Base-by-base conservation (phyloP, 441 rosid species). In the Hura crepitans region DNA sequence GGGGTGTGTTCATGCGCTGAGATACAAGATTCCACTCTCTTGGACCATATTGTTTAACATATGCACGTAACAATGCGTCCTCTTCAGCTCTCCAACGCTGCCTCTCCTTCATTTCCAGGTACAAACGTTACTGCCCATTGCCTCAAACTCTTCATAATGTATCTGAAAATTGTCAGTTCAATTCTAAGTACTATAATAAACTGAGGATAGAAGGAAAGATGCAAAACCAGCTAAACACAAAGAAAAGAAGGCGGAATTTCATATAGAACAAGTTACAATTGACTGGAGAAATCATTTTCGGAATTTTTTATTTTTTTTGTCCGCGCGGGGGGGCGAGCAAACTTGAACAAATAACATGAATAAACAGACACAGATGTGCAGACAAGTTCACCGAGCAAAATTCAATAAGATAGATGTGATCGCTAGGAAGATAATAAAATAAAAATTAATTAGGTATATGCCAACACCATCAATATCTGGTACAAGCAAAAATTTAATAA, bases 21-120 rank as follows among this genome's bases (percentile, higher is more conserved):
- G 97, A 89, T 4, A 92, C 93, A 53, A 90, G 96, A 74, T 88
- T 87, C 99, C 99, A 95, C 82, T 95, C 99, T 75, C 95, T 89
- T 0, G 96, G 93, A 67, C 97, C 99, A 74, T 90, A 90, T 71
- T 90, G 97, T 72, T 90, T 92, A 45, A 95, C 99, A 64, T 95
- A 95, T 13, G 97, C 85, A 70, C 91, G 86, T 80, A 95, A 74
- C 49, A 95, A 83, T 63, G 95, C 87, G 79, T 95, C 99, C 85
- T 92, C 97, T 83, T 95, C 99, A 89, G 90, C 79, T 82, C 92
- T 89, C 98, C 99, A 95, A 65, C 98, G 96, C 83, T 95, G 99
- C 82, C 97, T 95, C 85, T 95, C 98, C 87, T 92, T 92, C 99
- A 95, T 95, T 84, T 88, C 92, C 91, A 82, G 71, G 72, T 70